Evolutionary conservation across 345 rosid species (phyloP).

Genomic region (Ricinus communis): DNA sequence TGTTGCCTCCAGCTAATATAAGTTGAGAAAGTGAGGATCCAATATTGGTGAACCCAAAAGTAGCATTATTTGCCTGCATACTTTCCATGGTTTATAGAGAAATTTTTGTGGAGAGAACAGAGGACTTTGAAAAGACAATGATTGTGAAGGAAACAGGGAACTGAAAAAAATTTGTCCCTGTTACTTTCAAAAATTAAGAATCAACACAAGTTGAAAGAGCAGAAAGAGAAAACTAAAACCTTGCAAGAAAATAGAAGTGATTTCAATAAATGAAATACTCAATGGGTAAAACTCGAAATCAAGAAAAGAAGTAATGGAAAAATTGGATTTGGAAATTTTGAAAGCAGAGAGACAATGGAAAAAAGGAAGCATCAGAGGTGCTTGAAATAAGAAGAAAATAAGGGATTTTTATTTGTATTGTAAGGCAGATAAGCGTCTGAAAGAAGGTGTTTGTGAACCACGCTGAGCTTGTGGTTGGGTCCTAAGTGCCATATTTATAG

Average conservation of each 20-base stretch:
- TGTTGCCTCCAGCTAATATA: constrained; percentile 69
- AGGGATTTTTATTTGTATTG: background rate
- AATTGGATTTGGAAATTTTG: background rate
- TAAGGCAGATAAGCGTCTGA: background rate
- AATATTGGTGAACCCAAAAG: constrained; percentile 27
- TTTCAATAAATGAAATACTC: background rate
- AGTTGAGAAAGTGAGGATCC: constrained; percentile 71
- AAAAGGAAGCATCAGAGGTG: background rate
- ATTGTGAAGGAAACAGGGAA: constrained; percentile 19
- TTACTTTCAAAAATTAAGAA: constrained; percentile 12
- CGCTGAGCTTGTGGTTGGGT: background rate
- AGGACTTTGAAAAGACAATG: background rate
- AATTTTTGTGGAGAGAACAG: background rate
- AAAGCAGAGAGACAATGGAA: background rate
- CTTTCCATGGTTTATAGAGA: constrained; percentile 20
- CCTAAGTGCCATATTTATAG: constrained; percentile 43
- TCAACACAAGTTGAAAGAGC: too few relatives aligned
- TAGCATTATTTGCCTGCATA: constrained; percentile 41
- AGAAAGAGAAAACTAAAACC: background rate
- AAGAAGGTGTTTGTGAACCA: background rate
- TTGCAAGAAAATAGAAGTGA: too few relatives aligned
- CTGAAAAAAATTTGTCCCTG: constrained; percentile 27
- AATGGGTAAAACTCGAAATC: background rate
- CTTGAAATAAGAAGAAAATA: background rate
- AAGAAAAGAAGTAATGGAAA: background rate